A percentile compares a stretch with the other conserved stretches of the same genome.
phyloP scores from a whole-genome alignment of 1,284 basidiomycete genomes.

The Puccinia coronata region DNA sequence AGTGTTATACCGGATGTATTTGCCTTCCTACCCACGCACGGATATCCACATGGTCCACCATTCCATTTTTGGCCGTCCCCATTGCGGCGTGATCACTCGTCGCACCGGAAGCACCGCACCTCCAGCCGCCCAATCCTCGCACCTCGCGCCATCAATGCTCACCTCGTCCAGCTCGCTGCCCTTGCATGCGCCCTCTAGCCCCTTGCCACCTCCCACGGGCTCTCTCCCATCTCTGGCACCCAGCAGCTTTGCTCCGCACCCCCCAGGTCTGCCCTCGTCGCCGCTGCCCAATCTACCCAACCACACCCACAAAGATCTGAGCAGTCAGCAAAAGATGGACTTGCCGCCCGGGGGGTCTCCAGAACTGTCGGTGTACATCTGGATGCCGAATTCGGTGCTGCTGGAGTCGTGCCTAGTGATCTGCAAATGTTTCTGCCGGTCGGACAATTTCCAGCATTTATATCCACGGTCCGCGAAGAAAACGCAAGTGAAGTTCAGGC shows the following conservation, averaged over 20 bases:
- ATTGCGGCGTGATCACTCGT: constrained; percentile 47
- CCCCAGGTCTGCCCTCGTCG: neutral
- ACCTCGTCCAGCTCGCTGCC: constrained; percentile 28
- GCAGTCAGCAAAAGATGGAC: neutral
- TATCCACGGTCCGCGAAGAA: constrained; percentile 39
- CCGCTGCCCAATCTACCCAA: neutral
- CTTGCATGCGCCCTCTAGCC: neutral
- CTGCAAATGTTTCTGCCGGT: constrained; percentile 48
- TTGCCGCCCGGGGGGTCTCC: neutral
- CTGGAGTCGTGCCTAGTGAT: constrained; percentile 48
- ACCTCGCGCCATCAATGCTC: constrained; percentile 12
- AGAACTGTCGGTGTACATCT: constrained; percentile 42
- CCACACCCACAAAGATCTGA: neutral
- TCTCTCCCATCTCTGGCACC: neutral
- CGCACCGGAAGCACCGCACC: neutral
- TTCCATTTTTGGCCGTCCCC: constrained; percentile 45
- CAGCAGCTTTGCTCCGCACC: neutral
- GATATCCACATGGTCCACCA: constrained; percentile 49
- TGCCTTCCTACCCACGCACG: constrained; percentile 45
- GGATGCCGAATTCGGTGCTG: constrained; percentile 39
- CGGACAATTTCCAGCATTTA: constrained; percentile 45
- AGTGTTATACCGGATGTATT: constrained; percentile 32
- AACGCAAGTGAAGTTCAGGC: neutral
- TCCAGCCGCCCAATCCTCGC: constrained; percentile 28
- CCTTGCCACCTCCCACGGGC: neutral